Conservation (phyloP, 257 asterid species). For the Thymus mandschuricus region DNA sequence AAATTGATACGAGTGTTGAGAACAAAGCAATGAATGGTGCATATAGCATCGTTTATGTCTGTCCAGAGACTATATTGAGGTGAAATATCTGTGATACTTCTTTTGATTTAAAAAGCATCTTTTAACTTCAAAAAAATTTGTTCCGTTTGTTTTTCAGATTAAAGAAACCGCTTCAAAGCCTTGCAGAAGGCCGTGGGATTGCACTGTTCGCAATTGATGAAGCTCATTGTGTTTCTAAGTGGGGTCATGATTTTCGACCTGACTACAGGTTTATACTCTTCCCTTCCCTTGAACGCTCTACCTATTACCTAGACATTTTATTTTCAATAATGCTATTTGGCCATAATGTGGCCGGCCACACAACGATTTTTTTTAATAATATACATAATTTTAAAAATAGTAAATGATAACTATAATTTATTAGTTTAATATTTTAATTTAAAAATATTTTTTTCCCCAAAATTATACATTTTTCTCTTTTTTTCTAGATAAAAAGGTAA, state of each 20-base stretch:
- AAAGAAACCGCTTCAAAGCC: slow-evolving; percentile 58
- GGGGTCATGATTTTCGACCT: slow-evolving; percentile 96
- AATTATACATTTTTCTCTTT: no score
- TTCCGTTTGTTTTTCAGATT: slow-evolving; percentile 48
- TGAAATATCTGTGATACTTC: slow-evolving; percentile 25
- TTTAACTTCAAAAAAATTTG: slow-evolving; percentile 24
- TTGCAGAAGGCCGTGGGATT: slow-evolving; percentile 73
- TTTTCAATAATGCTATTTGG: no score
- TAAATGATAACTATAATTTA: no score
- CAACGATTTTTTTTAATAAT: no score
- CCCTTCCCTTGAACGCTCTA: slow-evolving; percentile 16
- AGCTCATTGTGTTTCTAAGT: slow-evolving; percentile 85
- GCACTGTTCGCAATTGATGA: slow-evolving; percentile 80
- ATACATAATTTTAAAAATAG: no score
- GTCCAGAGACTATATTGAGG: slow-evolving; percentile 86
- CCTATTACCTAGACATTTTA: slow-evolving; percentile 24
- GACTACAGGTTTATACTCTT: slow-evolving; percentile 64
- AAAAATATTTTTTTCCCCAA: no score
- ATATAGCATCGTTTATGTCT: slow-evolving; percentile 65
- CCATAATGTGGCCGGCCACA: no score
- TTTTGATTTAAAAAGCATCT: slow-evolving; percentile 17
- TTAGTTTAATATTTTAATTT: no score
- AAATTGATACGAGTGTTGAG: slow-evolving; percentile 69
- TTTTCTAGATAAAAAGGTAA: no score
- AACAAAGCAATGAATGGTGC: slow-evolving; percentile 71